A percentile compares a stretch with the other conserved stretches of the same genome.
Evolutionary conservation across 305 asterid species (phyloP).

Genomic region (Withania somnifera): DNA sequence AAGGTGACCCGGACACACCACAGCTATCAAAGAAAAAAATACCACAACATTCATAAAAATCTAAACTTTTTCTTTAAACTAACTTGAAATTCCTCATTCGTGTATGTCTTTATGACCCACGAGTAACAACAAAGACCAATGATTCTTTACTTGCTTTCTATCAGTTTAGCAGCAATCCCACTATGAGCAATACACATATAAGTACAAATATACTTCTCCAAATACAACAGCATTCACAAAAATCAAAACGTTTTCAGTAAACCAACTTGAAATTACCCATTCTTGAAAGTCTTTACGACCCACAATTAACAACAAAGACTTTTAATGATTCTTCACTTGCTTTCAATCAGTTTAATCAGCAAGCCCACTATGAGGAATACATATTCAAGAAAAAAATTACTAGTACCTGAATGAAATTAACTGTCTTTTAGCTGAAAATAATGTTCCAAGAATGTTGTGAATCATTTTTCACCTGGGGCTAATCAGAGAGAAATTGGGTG

Average conservation of each 20-base stretch:
- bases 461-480: constrained; percentile 4
- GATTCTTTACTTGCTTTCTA: no score
- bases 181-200: not conserved
- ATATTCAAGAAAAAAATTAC: not conserved
- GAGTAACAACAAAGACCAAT: no score
- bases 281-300: not conserved
- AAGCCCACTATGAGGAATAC: not conserved
- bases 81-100: no score
- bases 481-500: not conserved
- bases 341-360: not conserved
- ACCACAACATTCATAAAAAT: no score
- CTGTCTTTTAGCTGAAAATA: not conserved
- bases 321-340: not conserved
- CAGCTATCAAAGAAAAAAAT: no score
- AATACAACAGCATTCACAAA: not conserved
- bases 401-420: constrained; percentile 7
- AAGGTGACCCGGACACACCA: no score
- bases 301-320: not conserved
- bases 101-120: no score
- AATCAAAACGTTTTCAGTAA: not conserved
- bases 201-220: not conserved
- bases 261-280: not conserved
- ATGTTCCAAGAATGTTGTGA: not conserved
- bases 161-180: no score
- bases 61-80: no score